Percentiles rank a stretch among this genome's conserved stretches.
Conservation (phyloP, 2,329 filamentous ascomycete genomes). For the Epichloe glyceriae region DNA sequence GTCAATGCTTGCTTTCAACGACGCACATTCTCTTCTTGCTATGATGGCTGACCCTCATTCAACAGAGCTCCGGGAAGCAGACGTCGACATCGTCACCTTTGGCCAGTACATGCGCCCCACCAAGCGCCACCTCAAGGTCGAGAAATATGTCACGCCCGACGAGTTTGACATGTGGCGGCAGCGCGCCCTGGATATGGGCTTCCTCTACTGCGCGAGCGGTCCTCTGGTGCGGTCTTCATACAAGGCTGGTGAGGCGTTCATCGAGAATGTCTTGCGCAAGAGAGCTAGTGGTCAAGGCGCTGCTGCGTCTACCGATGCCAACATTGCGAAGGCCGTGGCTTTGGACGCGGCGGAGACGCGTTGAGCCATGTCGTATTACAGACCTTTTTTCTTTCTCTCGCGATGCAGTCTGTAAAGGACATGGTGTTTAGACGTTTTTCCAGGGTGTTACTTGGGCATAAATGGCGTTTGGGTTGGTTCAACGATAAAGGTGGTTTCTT, state of each 20-base stretch:
- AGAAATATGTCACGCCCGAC: constrained; percentile 85
- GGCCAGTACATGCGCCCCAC: constrained; percentile 99
- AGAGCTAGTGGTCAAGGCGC: constrained; percentile 35
- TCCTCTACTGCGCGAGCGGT: constrained; percentile 90
- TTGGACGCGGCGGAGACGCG: constrained; percentile 20
- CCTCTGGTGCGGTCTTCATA: constrained; percentile 90
- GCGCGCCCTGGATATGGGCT: constrained; percentile 85
- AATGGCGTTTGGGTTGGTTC: constrained; percentile 10
- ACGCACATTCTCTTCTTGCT: too few relatives aligned
- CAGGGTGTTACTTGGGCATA: not conserved
- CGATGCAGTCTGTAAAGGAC: constrained; percentile 7
- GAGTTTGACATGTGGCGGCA: constrained; percentile 86
- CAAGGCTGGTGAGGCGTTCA: constrained; percentile 96
- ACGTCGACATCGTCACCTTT: constrained; percentile 93
- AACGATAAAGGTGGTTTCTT: constrained; percentile 18
- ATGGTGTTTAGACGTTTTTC: not conserved
- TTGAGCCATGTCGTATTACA: not conserved
- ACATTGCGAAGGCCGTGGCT: constrained; percentile 27
- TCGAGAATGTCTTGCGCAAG: constrained; percentile 94
- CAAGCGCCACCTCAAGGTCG: constrained; percentile 93
- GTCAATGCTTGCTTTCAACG: not conserved
- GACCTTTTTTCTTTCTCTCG: not conserved
- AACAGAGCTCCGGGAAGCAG: constrained; percentile 59
- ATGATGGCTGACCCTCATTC: not conserved
- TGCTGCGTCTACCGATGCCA: constrained; percentile 12